Base-by-base conservation (phyloP, 306 rosid species). In the Alnus glutinosa region DNA sequence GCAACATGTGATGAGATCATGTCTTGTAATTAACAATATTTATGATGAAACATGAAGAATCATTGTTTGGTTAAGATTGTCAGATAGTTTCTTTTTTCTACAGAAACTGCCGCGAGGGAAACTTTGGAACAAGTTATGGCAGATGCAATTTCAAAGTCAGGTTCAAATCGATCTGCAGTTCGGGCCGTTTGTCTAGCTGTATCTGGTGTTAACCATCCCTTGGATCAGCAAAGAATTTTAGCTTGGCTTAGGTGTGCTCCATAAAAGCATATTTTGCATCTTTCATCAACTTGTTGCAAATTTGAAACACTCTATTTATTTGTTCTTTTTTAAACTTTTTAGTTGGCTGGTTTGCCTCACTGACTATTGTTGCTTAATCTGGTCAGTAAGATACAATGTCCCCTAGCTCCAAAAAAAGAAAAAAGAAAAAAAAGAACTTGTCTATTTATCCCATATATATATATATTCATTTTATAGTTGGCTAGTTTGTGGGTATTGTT, bases 51-150 rank as follows among this genome's bases (percentile, higher is more conserved):
- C 62, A 18, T 55, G 61, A 54, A 54, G 23, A 10, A 30, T 55
- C 2, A n/a, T n/a, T 18, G 10, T n/a, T 3, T 55, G 30, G 30
- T 19, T 55, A n/a, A 9, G 62, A 55, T 55, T 55, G 11, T 55
- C 62, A 55, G 62, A 55, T 55, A n/a, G 9, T 55, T 16, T 55
- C 10, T 55, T 85, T 71, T 51, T 79, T 86, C 78, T 75, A 39
- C 84, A 93, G 98, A 94, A 84, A 87, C 86, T 73, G 94, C 96
- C 78, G 98, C 97, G 46, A 94, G 88, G 86, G 98, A 92, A 82
- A 92, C 97, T 5, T 74, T 93, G 88, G 98, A 91, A 86, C 89
- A 87, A 79, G 97, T 92, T 71, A 94, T 94, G 98, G 98, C 94
- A 36, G 97, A 92, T 16, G 94, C 97, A 36, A 92, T 94, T 77